Evolutionary conservation across 139 green algal species (phyloP).

Genomic region (Prasinococcaceae sp.): DNA sequence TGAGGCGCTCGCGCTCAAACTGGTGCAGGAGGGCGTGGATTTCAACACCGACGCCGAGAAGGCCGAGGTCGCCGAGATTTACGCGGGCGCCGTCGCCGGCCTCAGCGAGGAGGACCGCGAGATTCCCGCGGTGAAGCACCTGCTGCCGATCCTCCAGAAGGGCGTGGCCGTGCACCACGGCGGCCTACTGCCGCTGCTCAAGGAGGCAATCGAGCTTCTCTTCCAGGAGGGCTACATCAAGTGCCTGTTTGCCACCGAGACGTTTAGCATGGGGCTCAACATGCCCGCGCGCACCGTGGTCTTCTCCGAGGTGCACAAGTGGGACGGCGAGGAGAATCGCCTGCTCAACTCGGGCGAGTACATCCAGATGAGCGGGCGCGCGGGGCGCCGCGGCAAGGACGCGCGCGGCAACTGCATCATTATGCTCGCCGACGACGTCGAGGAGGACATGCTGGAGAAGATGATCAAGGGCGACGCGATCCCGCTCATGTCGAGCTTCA

Average conservation of each 20-base stretch:
- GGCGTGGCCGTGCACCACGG: conserved; percentile 89
- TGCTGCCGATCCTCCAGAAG: conserved; percentile 66
- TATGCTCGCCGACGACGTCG: conserved; percentile 34
- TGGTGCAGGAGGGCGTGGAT: no score
- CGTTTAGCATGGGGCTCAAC: conserved; percentile 97
- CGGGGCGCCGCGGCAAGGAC: conserved; percentile 81
- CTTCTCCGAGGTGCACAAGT: conserved; percentile 82
- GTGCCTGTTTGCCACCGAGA: conserved; percentile 59
- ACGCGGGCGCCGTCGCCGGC: conserved; percentile 13
- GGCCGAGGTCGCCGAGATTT: conserved; percentile 23
- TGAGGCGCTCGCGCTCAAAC: conserved; percentile 39
- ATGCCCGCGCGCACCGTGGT: conserved; percentile 90
- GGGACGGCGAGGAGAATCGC: conserved; percentile 55
- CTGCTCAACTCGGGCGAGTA: conserved; percentile 67
- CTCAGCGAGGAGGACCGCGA: conserved; percentile 37
- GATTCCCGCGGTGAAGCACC: conserved; percentile 34
- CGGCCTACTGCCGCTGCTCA: conserved; percentile 87
- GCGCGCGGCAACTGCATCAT: conserved; percentile 73
- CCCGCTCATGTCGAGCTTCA: conserved; percentile 47
- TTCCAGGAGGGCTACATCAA: conserved; percentile 70
- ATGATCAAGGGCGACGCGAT: conserved; percentile 25
- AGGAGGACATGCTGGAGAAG: conserved; percentile 17
- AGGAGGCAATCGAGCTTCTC: conserved; percentile 92
- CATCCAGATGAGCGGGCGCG: conserved; percentile 90
- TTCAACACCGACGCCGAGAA: conserved; percentile 31